Evolutionary conservation across 352 stramenopile genomes (phyloP), one percentile per base, ranked within the genome.

Genomic region (Phytophthora citrophthora): DNA sequence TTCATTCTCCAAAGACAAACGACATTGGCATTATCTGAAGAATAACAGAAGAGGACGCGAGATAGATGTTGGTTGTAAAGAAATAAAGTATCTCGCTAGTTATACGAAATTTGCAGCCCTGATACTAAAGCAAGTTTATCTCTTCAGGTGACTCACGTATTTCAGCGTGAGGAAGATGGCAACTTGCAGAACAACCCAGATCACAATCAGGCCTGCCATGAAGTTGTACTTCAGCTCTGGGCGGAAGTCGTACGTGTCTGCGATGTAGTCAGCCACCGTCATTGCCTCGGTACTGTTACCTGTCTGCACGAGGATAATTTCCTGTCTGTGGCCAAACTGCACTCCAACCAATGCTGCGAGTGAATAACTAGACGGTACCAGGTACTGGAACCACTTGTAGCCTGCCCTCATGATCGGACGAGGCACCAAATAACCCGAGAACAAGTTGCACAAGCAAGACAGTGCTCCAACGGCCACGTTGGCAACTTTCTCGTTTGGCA

Each of bases 371-470:
- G 76, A 81, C 11, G 76, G 76, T 39, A 81, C 70, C 44, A 84
- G 66, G 64, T 84, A 84, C 56, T 54, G 55, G 58, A 84, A 72
- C 72, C 76, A 84, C 63, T 79, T 75, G 72, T 84, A 84, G 45
- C 61, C 80, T 1, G 13, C 5, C n/a, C 68, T 47, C 39, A 45
- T 45, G 13, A 13, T 11, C n/a, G 39, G 15, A 20, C 39, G 39
- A 6, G 39, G 39, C n/a, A 81, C 41, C 29, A 84, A 38, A 63
- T 74, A 84, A 20, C 76, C 76, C 39, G 39, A 45, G 39, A 45
- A 45, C 15, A 45, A 20, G 39, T 45, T 45, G 39, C 16, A 24
- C n/a, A 84, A 31, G 45, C 66, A 80, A 45, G 78, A 87, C 0
- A 87, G 40, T 0, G 78, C 78, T 38, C 78, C 78, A 24, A 87